phyloP scores from a whole-genome alignment of 768 basidiomycete species.

The Harrya chromipes region DNA sequence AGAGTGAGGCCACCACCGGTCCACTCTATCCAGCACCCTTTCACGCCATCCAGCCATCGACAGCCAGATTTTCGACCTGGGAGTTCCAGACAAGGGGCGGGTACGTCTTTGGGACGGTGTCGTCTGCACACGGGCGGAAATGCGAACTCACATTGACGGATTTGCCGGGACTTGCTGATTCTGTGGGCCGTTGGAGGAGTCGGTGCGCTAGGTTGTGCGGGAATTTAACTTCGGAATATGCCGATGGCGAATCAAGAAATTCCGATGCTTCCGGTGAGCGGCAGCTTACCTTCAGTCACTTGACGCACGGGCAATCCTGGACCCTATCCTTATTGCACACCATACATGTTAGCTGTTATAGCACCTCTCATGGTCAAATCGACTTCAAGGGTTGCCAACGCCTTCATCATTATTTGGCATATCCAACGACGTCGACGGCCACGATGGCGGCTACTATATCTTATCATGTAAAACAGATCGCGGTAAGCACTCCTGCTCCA shows the following conservation, averaged over 20 bases:
- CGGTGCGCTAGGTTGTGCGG: conserved; percentile 9
- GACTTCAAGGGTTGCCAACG: too few species aligned
- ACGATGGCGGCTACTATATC: too few species aligned
- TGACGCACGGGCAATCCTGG: too few species aligned
- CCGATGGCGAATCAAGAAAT: conserved; percentile 19
- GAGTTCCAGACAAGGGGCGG: background rate
- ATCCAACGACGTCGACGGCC: too few species aligned
- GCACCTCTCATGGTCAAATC: too few species aligned
- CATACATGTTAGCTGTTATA: too few species aligned
- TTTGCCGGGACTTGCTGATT: conserved; percentile 35
- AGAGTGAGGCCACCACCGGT: background rate
- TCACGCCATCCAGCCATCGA: conserved; percentile 42
- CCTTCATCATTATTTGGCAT: too few species aligned
- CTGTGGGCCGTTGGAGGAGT: conserved; percentile 15
- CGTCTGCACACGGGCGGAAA: conserved; percentile 22
- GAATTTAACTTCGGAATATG: conserved; percentile 26
- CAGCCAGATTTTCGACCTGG: conserved; percentile 5
- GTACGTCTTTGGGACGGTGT: conserved; percentile 8
- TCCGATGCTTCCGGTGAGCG: background rate
- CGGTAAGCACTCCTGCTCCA: too few species aligned
- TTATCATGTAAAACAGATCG: too few species aligned
- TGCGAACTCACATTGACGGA: conserved; percentile 58
- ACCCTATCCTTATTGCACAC: too few species aligned
- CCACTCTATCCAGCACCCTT: conserved; percentile 39
- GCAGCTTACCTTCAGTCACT: too few species aligned